These are phyloP conservation scores for Hypoxylon sp. DNA, from an alignment of 2,329 filamentous ascomycete species.

Conservation along the genomic window DNA sequence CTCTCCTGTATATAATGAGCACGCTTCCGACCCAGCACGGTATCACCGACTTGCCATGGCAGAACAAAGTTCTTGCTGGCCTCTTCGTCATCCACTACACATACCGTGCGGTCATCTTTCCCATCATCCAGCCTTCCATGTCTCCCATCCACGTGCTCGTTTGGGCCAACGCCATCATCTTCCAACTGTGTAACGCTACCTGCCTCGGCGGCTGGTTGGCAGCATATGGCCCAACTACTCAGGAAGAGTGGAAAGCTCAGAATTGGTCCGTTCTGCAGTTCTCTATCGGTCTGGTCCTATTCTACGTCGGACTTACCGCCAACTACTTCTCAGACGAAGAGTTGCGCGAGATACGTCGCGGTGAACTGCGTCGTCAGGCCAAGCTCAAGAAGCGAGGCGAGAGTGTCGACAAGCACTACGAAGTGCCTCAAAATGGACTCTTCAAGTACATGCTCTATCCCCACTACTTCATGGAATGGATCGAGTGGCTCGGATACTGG, in stretches of 20 bases:
- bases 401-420: slow-evolving; percentile 84
- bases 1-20: slow-evolving; percentile 83
- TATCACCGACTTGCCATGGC: slow-evolving; percentile 76
- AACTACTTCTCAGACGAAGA: slow-evolving; percentile 95
- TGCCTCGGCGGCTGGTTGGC: slow-evolving; percentile 85
- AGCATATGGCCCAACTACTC: slow-evolving; percentile 80
- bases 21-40: slow-evolving; percentile 73
- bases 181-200: slow-evolving; percentile 86
- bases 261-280: slow-evolving; percentile 63
- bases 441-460: slow-evolving; percentile 89
- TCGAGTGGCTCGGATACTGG: slow-evolving; percentile 94
- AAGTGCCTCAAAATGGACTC: slow-evolving; percentile 85
- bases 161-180: slow-evolving; percentile 74
- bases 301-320: slow-evolving; percentile 79
- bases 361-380: slow-evolving; percentile 73
- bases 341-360: slow-evolving; percentile 86
- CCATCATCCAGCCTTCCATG: slow-evolving; percentile 90
- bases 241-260: slow-evolving; percentile 63
- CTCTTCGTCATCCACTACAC: slow-evolving; percentile 87
- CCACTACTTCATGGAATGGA: slow-evolving; percentile 96
- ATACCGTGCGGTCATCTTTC: slow-evolving; percentile 88
- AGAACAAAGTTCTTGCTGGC: slow-evolving; percentile 81
- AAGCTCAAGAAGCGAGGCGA: slow-evolving; percentile 57
- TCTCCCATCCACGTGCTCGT: slow-evolving; percentile 85
- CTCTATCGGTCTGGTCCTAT: slow-evolving; percentile 78